phyloP scores from a whole-genome alignment of 495 filamentous ascomycete genomes.

The Neurospora discreta region DNA sequence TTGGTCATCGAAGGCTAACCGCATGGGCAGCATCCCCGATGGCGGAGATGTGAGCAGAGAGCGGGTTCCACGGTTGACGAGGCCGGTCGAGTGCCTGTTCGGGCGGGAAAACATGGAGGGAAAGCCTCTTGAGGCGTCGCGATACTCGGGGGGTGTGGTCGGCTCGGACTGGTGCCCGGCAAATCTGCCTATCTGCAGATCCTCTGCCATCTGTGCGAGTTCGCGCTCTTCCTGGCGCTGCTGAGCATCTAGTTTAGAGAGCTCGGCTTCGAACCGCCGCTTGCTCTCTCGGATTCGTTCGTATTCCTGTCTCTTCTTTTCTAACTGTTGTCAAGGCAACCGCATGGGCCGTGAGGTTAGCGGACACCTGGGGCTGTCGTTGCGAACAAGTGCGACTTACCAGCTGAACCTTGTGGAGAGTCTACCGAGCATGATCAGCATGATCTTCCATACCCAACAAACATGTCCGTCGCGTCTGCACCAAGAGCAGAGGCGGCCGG shows the following conservation, averaged over 20 bases:
- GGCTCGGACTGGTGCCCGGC: constrained; percentile 79
- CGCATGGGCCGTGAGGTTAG: constrained; percentile 7
- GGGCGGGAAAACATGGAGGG: constrained; percentile 63
- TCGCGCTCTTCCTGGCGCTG: constrained; percentile 70
- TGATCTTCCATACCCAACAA: not conserved
- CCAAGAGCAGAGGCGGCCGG: not conserved
- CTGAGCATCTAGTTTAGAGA: constrained; percentile 74
- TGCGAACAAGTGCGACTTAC: constrained; percentile 27
- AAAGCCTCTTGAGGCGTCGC: constrained; percentile 54
- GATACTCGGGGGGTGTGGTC: constrained; percentile 92
- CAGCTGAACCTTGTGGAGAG: constrained; percentile 48
- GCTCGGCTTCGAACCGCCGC: constrained; percentile 73
- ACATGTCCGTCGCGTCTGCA: not conserved
- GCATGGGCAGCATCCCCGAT: constrained; percentile 39
- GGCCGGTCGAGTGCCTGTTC: constrained; percentile 69
- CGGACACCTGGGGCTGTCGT: not conserved
- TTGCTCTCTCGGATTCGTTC: constrained; percentile 79
- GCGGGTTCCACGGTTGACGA: constrained; percentile 61
- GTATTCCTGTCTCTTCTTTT: constrained; percentile 83
- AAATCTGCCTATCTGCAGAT: constrained; percentile 39
- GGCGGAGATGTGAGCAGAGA: constrained; percentile 56
- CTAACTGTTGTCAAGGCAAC: constrained; percentile 47
- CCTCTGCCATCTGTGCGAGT: constrained; percentile 68
- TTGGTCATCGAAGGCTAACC: constrained; percentile 43
- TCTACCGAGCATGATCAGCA: constrained; percentile 21